Conservation (phyloP, 129 eudicot genomes). For the Lonicera japonica region DNA sequence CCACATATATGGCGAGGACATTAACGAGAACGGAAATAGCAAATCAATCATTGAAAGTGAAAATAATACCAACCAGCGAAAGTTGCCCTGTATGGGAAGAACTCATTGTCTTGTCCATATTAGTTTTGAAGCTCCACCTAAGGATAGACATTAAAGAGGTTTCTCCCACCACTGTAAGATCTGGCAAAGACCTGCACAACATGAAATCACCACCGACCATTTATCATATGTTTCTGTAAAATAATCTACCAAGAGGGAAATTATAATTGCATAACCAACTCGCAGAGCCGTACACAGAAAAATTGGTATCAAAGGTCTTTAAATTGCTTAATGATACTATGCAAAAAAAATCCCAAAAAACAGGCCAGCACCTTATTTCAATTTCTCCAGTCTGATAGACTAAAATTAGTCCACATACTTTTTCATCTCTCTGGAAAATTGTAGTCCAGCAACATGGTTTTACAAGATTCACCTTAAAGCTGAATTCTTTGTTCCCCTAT, state of each 20-base stretch:
- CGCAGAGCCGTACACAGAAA: no score
- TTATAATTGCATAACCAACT: no score
- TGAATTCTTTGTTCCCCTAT: conserved; percentile 46
- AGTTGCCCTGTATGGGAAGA: conserved; percentile 64
- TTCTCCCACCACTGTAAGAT: conserved; percentile 56
- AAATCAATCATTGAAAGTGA: conserved; percentile 3
- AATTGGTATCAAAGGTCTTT: background rate
- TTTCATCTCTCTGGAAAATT: conserved; percentile 40
- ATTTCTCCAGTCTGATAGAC: conserved; percentile 66
- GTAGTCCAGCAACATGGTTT: conserved; percentile 68
- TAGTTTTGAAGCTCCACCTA: conserved; percentile 79
- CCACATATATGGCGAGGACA: no score
- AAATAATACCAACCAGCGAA: conserved; percentile 57
- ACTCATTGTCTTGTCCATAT: conserved; percentile 71
- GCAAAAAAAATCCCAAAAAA: conserved; percentile 1
- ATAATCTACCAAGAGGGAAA: background rate
- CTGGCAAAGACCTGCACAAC: conserved; percentile 68
- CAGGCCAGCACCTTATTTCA: conserved; percentile 62
- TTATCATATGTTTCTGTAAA: conserved; percentile 2
- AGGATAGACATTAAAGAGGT: conserved; percentile 63
- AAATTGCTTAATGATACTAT: conserved; percentile 10
- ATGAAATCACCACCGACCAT: conserved; percentile 11
- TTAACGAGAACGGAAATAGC: no score
- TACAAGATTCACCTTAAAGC: conserved; percentile 40
- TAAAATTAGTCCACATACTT: conserved; percentile 50